Base-by-base conservation (phyloP, 2,329 filamentous ascomycete species). In the Nemania sp. region DNA sequence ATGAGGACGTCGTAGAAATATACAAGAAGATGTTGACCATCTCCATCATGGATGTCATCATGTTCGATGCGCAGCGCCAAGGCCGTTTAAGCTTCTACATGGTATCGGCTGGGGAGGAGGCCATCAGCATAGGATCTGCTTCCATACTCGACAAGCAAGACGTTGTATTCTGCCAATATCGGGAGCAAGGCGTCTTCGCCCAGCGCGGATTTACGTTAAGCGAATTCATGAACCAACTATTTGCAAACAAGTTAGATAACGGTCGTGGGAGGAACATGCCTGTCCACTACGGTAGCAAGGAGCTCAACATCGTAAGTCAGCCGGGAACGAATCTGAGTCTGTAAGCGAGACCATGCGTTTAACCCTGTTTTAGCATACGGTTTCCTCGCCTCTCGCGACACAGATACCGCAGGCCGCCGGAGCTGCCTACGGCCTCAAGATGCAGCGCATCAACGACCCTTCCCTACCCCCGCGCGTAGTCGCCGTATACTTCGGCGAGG, bases 21-120 rank as follows among this genome's bases (percentile, higher is more conserved):
- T 89, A 89, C 74, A 82, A 78, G 60, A 84, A 87, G 69, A 90
- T 90, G 87, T 70, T 90, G 10, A 83, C 81, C 37, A 80, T 88
- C 10, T 87, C 90, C 57, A 90, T 98, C 67, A 95, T 99, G 92
- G 95, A 99, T 73, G 76, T 96, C 57, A 90, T 98, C 74, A 98
- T 98, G 93, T 97, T 97, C 72, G 95, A 99, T 72, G 93, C 95
- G 0, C 95, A 99, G 77, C 84, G 95, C 47, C 95, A 99, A 77
- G 93, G 93, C n/a, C 87, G 92, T 18, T 78, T 97, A 57, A 93
- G 89, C 75, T 99, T 99, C 78, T 99, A 99, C 77, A 98, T 99
- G 91, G 94, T 94, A 71, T 94, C 90, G 39, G 91, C 92, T 0
- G 93, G 93, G 59, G 93, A 97, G 79, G 95, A 99, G 81, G 95